phyloP scores from a whole-genome alignment of 192 early-diverging fungal species.

The Backusella luteola region DNA sequence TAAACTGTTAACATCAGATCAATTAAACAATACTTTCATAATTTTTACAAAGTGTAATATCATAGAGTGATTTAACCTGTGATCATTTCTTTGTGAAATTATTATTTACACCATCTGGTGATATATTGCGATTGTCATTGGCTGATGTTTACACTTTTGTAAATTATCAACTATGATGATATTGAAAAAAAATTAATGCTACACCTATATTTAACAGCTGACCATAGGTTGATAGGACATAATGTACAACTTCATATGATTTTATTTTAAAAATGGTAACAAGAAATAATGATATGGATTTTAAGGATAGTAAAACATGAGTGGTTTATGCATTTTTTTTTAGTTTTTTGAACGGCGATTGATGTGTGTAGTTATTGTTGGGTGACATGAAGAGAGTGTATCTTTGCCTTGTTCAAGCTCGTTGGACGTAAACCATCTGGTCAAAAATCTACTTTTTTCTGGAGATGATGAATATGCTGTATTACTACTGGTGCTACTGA shows the following conservation, averaged over 20 bases:
- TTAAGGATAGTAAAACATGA: constrained; percentile 7
- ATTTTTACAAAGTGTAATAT: neutral
- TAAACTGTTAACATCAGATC: neutral
- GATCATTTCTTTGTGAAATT: constrained; percentile 1
- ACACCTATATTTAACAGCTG: neutral
- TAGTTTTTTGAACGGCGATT: neutral
- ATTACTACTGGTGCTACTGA: neutral
- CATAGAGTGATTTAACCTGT: neutral
- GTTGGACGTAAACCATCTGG: neutral
- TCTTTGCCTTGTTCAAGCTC: neutral
- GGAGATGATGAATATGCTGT: neutral
- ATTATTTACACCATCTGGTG: neutral
- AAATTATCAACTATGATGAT: neutral
- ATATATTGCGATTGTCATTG: neutral
- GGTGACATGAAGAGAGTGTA: constrained; percentile 3
- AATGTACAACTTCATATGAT: neutral
- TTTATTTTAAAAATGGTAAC: neutral
- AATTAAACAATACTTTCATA: neutral
- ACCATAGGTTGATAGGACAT: neutral
- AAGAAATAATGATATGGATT: neutral
- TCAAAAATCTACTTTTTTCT: neutral
- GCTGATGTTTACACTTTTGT: neutral
- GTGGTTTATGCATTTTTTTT: neutral
- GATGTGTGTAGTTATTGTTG: constrained; percentile 6
- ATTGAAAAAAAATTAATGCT: neutral